Base-by-base conservation (phyloP, 805 yeast genomes). In the Nakazawaea populi region DNA sequence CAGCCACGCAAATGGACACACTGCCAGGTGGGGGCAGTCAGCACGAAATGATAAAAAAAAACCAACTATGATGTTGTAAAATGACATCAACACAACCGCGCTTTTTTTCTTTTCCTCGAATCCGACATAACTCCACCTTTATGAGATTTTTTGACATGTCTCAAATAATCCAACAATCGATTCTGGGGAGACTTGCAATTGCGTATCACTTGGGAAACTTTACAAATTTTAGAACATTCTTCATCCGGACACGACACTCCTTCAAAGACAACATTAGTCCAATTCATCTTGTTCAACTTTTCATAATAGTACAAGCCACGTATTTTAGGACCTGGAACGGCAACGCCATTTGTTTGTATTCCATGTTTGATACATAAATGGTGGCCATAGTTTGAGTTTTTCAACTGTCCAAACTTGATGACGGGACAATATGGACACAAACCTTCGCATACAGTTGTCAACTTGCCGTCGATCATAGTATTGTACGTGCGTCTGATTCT, bases 281-380 rank as follows among this genome's bases (percentile, higher is more conserved):
- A 50, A 31, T 50, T 50, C 42, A 42, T 32, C 38, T 37, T 46
- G 27, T 50, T 45, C 47, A 29, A 27, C 40, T 46, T 50, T 32
- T 50, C 52, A n/a, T 24, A 45, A 30, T 50, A 50, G 32, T 46
- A 50, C 36, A 43, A 36, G 6, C 43, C 12, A n/a, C 42, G 49
- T 18, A 10, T 12, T 12, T 12, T n/a, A 5, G 69, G 68, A 8
- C 61, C 61, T 29, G 56, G 56, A 11, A 64, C 61, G 7, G 51
- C 49, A 10, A 54, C 54, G 4, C 68, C 69, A 42, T 63, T 59
- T 2, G 69, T 61, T 38, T 59, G 60, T 6, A 65, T 57, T 4
- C 69, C 69, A 49, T 65, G 69, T 41, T 56, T 58, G 46, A 63
- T 66, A 28, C 60, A 60, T 54, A 65, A 47, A 47, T 65, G 69